phyloP scores from a whole-genome alignment of 139 green algal genomes.

The Tetratostichococcus sp. region DNA sequence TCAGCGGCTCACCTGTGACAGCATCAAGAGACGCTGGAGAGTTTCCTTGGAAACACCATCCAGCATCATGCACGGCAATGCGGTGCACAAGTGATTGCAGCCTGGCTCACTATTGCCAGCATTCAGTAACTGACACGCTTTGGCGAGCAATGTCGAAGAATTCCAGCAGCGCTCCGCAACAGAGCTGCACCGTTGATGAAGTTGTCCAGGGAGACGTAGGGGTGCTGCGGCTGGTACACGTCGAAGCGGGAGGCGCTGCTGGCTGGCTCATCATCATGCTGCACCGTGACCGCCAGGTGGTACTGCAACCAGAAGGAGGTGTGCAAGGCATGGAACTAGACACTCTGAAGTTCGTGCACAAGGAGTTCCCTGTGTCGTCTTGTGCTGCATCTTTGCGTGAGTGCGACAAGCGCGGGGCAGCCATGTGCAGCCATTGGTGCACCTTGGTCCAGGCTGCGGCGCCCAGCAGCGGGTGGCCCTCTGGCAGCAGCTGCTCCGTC shows the following conservation, averaged over 20 bases:
- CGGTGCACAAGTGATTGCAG: too few species aligned
- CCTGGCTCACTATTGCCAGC: too few species aligned
- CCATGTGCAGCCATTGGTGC: too few species aligned
- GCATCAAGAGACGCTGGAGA: background rate
- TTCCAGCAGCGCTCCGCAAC: too few species aligned
- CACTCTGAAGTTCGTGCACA: too few species aligned
- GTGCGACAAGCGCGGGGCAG: too few species aligned
- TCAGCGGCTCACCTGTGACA: slow-evolving; percentile 6
- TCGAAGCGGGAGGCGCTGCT: slow-evolving; percentile 16
- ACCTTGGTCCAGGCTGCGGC: slow-evolving; percentile 28
- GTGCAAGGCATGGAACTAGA: background rate
- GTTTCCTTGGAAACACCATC: too few species aligned
- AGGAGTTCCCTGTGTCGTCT: too few species aligned
- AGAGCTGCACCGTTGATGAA: background rate
- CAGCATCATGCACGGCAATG: too few species aligned
- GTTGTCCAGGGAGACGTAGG: slow-evolving; percentile 7
- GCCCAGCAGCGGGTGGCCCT: slow-evolving; percentile 16
- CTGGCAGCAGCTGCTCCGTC: slow-evolving; percentile 16
- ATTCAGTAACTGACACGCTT: too few species aligned
- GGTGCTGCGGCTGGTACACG: slow-evolving; percentile 1
- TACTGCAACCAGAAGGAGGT: background rate
- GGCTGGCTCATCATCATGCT: slow-evolving; percentile 11
- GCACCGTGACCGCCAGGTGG: slow-evolving; percentile 22
- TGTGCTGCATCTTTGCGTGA: too few species aligned
- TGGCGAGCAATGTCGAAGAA: too few species aligned